Conservation (phyloP, 768 basidiomycete species). For the Coprinopsis sp. region DNA sequence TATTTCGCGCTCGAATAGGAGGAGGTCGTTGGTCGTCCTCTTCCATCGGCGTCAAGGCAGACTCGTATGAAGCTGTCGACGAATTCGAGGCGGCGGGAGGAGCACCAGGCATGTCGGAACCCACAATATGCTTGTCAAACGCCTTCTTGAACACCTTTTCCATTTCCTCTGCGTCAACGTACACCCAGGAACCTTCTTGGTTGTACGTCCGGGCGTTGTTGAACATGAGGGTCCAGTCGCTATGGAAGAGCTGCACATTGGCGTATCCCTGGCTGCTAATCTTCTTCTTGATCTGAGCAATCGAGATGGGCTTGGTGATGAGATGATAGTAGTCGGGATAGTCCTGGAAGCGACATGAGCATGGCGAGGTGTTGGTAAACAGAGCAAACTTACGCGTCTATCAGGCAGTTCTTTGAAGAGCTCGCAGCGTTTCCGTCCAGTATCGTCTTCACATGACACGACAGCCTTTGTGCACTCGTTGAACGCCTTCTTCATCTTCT, state of each 20-base stretch:
- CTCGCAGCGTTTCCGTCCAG: slow-evolving; percentile 77
- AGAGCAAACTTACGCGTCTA: slow-evolving; percentile 47
- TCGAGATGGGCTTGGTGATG: slow-evolving; percentile 83
- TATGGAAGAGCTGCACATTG: slow-evolving; percentile 61
- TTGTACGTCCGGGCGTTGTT: slow-evolving; percentile 92
- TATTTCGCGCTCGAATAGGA: slow-evolving; percentile 49
- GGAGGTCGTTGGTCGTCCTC: slow-evolving; percentile 68
- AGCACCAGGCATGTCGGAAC: slow-evolving; percentile 74
- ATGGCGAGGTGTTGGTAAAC: background rate
- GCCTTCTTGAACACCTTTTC: slow-evolving; percentile 79
- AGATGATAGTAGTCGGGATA: slow-evolving; percentile 93
- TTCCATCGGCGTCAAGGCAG: slow-evolving; percentile 76
- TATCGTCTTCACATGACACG: slow-evolving; percentile 62
- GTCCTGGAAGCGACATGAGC: slow-evolving; percentile 41
- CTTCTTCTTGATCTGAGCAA: slow-evolving; percentile 82
- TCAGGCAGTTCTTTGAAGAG: slow-evolving; percentile 87
- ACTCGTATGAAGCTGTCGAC: slow-evolving; percentile 53
- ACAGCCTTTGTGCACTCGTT: slow-evolving; percentile 74
- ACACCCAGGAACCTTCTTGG: slow-evolving; percentile 93
- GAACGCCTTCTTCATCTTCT: slow-evolving; percentile 83
- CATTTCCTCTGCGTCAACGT: slow-evolving; percentile 91
- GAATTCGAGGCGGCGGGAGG: slow-evolving; percentile 32
- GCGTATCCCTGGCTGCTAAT: slow-evolving; percentile 65
- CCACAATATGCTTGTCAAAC: slow-evolving; percentile 58
- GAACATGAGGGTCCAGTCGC: slow-evolving; percentile 90